Base-by-base conservation (phyloP, 306 rosid species). In the Vachellia pachyceras region DNA sequence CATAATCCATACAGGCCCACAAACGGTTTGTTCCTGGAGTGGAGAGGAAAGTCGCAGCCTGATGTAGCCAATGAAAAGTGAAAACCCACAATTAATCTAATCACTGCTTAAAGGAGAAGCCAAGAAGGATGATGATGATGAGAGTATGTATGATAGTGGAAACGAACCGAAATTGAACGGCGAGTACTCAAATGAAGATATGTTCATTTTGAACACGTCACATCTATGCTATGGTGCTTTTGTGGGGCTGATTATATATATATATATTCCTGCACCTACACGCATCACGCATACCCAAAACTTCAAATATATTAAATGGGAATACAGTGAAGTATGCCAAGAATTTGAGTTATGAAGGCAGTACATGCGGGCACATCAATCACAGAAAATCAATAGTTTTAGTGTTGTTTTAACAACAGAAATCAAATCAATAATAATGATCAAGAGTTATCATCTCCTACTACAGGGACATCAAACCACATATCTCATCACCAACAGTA, bases 201-300 rank as follows among this genome's bases (percentile, higher is more conserved):
- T 63, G 64, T 44, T 63, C 80, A 45, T 64, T 45, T 77, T 77
- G 23, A 18, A 63, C 35, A 64, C 61, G 72, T 46, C 72, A 25
- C 3, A n/a, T n/a, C 33, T 10, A 7, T 0, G 42, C 25, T 36
- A 29, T 29, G n/a, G 73, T 65, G 73, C 65, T n/a, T n/a, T 35
- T 36, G 73, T 64, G 64, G 54, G 23, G 65, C 65, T 77, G 14
- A 46, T 29, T 63, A 29, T 60, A 22, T 1, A n/a, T n/a, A n/a
- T n/a, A n/a, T n/a, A n/a, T n/a, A n/a, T n/a, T n/a, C n/a, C n/a
- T n/a, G n/a, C n/a, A 41, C 9, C 35, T 40, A 14, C 44, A 29
- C 58, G 70, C 79, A 75, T 23, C 29, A 29, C 44, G 44, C 79
- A 75, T 15, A 54, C 18, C 7, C 39, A n/a, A 20, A 23, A 10